These are phyloP conservation scores for Elymus sibiricus DNA, from an alignment of 176 grass and related monocot species.

Conservation along the genomic window DNA sequence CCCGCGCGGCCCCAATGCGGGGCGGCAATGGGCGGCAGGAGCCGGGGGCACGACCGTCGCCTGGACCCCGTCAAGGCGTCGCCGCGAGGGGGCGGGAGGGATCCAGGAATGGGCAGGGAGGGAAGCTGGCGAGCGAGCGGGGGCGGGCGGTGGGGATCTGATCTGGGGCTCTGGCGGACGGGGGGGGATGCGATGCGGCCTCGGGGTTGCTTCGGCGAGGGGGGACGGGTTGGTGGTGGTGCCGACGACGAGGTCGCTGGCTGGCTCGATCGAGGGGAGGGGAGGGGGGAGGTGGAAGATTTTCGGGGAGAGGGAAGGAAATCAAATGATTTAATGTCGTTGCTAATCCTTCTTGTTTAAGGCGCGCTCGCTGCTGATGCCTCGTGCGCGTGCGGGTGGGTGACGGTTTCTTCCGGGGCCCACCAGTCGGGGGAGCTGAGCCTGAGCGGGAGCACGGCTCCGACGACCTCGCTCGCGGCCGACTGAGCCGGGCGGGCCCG, in stretches of 20 bases:
- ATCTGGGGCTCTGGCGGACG: slow-evolving; percentile 14
- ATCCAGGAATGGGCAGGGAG: not conserved
- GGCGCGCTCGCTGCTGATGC: too few species aligned
- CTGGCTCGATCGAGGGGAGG: not conserved
- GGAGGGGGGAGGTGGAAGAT: not conserved
- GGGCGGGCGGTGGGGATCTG: slow-evolving; percentile 17
- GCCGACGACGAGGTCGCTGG: slow-evolving; percentile 26
- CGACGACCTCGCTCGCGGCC: too few species aligned
- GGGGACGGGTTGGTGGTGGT: not conserved
- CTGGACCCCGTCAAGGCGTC: not conserved
- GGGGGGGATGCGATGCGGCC: not conserved
- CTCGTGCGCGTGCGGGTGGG: too few species aligned
- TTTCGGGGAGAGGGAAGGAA: not conserved
- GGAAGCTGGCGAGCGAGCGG: not conserved
- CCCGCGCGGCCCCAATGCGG: slow-evolving; percentile 14
- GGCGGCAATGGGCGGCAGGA: slow-evolving; percentile 18
- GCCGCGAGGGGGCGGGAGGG: not conserved
- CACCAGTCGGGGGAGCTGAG: too few species aligned
- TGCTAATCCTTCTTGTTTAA: too few species aligned
- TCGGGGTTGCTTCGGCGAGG: slow-evolving; percentile 27
- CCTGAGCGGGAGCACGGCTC: too few species aligned
- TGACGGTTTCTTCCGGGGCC: too few species aligned
- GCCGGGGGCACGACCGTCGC: not conserved
- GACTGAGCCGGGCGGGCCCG: too few species aligned
- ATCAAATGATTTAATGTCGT: too few species aligned